Conservation (phyloP, 192 early-diverging fungal genomes). For the Backusella macrospora region DNA sequence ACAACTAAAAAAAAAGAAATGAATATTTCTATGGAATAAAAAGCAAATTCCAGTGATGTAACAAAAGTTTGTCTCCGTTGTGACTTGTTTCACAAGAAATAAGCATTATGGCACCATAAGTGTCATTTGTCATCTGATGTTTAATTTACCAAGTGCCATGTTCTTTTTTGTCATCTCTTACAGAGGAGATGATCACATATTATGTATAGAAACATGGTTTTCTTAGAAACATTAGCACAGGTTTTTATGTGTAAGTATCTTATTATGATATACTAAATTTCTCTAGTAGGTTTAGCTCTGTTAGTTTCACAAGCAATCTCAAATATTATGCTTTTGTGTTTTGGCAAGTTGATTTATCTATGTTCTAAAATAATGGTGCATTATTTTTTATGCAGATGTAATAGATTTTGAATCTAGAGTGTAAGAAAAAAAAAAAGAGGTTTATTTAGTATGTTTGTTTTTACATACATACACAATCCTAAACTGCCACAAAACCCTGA, state of each 20-base stretch:
- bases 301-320: not conserved
- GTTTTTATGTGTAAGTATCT: not conserved
- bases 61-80: not conserved
- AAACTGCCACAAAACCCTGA: too few species aligned
- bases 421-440: too few species aligned
- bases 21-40: not conserved
- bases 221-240: not conserved
- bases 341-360: too few species aligned
- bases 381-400: too few species aligned
- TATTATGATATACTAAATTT: not conserved
- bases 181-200: not conserved
- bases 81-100: slow-evolving; percentile 4
- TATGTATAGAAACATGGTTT: not conserved
- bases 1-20: not conserved
- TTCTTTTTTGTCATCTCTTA: not conserved
- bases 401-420: too few species aligned
- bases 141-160: not conserved
- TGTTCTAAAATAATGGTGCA: too few species aligned
- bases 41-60: not conserved
- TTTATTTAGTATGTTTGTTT: too few species aligned
- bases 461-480: too few species aligned
- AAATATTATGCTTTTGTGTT: too few species aligned
- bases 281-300: not conserved
- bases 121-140: not conserved
- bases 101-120: not conserved